Percentiles rank a stretch among this genome's conserved stretches.
These are phyloP conservation scores for Fusarium austroafricanum DNA, from an alignment of 2,329 filamentous ascomycete genomes.

Conservation along the genomic window DNA sequence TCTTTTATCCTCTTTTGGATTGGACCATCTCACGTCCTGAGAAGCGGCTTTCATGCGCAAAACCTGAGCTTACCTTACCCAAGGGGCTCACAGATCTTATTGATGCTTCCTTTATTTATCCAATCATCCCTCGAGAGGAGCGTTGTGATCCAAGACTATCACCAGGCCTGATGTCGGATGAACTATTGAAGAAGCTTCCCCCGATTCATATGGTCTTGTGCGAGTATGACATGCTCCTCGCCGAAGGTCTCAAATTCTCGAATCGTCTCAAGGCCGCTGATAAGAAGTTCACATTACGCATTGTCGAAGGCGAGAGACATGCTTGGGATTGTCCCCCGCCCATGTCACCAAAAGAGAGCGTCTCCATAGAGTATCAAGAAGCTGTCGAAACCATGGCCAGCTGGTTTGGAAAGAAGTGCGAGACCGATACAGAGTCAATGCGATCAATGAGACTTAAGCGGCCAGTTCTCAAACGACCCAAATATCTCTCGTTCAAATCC, in stretches of 20 bases:
- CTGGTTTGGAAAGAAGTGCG: conserved; percentile 56
- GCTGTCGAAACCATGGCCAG: conserved; percentile 55
- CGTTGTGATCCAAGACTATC: conserved; percentile 67
- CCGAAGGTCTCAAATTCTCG: conserved; percentile 70
- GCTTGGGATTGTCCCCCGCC: conserved; percentile 63
- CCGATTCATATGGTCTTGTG: conserved; percentile 70
- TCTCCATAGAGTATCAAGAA: conserved; percentile 59
- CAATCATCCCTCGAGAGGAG: conserved; percentile 58
- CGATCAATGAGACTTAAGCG: conserved; percentile 51
- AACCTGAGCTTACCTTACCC: conserved; percentile 69
- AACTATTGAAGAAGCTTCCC: conserved; percentile 63
- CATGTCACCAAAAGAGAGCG: conserved; percentile 57
- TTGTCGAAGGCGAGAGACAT: conserved; percentile 60
- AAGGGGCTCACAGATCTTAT: conserved; percentile 70
- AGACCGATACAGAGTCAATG: conserved; percentile 53
- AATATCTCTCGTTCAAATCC: conserved; percentile 48
- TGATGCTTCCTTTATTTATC: conserved; percentile 71
- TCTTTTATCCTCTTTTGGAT: conserved; percentile 73
- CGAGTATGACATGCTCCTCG: conserved; percentile 73
- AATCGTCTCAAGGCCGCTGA: conserved; percentile 60
- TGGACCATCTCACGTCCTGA: conserved; percentile 67
- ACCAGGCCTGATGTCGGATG: conserved; percentile 66
- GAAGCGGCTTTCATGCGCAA: conserved; percentile 64
- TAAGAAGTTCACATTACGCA: conserved; percentile 53
- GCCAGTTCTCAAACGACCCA: conserved; percentile 49